Percentiles rank a stretch among this genome's conserved stretches.
phyloP scores from a whole-genome alignment of 1,139 yeast species.

The Geotrichum aggregatum region DNA sequence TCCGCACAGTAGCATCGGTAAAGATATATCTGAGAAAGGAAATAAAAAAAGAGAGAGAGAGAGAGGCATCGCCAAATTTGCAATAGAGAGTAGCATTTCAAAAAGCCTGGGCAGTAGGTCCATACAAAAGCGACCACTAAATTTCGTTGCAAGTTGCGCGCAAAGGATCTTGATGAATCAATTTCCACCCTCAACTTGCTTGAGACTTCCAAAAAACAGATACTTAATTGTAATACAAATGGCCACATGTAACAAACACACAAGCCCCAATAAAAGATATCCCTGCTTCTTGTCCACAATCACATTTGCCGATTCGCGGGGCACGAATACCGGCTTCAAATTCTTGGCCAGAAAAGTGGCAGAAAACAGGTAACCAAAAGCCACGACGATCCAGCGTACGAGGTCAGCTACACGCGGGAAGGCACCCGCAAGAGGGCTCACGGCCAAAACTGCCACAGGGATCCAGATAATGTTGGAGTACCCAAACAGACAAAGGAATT shows the following conservation, averaged over 20 bases:
- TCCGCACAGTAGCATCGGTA: too few species aligned
- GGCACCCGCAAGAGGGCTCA: constrained; percentile 41
- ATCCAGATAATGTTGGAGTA: constrained; percentile 77
- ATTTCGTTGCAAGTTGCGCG: too few species aligned
- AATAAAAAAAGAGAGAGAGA: too few species aligned
- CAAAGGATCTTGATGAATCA: too few species aligned
- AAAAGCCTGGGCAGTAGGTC: too few species aligned
- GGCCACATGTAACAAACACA: constrained; percentile 38
- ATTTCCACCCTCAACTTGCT: constrained; percentile 4
- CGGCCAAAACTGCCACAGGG: constrained; percentile 62
- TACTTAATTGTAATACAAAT: constrained; percentile 41
- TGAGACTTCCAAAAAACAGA: constrained; percentile 33
- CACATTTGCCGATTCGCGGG: constrained; percentile 32
- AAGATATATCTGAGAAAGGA: too few species aligned
- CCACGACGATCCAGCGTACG: constrained; percentile 40
- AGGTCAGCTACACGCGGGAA: constrained; percentile 35
- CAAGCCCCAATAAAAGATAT: constrained; percentile 33
- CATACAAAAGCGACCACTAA: too few species aligned
- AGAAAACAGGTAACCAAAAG: constrained; percentile 39
- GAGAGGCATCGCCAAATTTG: too few species aligned
- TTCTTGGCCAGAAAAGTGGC: constrained; percentile 40
- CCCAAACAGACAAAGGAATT: constrained; percentile 62
- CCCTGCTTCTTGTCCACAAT: constrained; percentile 34
- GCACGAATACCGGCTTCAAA: constrained; percentile 34
- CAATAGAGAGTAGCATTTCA: too few species aligned